Evolutionary conservation across 2,329 filamentous ascomycete genomes (phyloP), one percentile per base, ranked within the genome.

Genomic region (Phoma sp.): DNA sequence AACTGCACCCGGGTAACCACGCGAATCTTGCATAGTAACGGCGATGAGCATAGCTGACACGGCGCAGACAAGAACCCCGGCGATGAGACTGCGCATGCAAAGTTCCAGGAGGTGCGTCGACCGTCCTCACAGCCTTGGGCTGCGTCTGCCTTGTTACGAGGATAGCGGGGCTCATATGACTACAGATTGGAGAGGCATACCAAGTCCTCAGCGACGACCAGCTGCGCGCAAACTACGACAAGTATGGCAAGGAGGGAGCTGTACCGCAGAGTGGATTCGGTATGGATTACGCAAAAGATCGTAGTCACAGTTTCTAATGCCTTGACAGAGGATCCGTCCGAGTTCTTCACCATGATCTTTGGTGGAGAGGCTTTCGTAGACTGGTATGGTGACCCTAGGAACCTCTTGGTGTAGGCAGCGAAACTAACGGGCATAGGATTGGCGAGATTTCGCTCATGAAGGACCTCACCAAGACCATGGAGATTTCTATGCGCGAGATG

Each of bases 371-470:
- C 93, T 11, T 99, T 99, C 71, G 83, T 89, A 57, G 93, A 99
- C 80, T 92, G 95, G 77, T 78, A 73, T 34, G 62, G n/a, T 15
- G 12, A 34, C 17, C 11, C 4, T 15, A 7, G n/a, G 17, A 10
- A 29, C 17, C 17, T 7, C 7, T n/a, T 14, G 26, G 10, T 6
- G 5, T 25, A 43, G 28, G 10, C 20, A 17, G 14, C n/a, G 15
- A 42, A 11, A 47, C 62, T 64, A 40, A 63, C 49, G 17, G 25
- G 6, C n/a, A 18, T 45, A 73, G 71, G 83, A 98, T 99, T 71
- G 95, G 95, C 64, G 95, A 99, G 82, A 96, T 99, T 66, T 95
- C 91, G 43, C 86, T 99, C 53, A 97, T 99, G 91, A 98, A 97
- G 80, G 95, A 99, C 71, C 83, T 99, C 48, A 98, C 93, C 15